Evolutionary conservation across 2,329 filamentous ascomycete species (phyloP), one percentile per base, ranked within the genome.

Genomic region (Aspergillus fructus): DNA sequence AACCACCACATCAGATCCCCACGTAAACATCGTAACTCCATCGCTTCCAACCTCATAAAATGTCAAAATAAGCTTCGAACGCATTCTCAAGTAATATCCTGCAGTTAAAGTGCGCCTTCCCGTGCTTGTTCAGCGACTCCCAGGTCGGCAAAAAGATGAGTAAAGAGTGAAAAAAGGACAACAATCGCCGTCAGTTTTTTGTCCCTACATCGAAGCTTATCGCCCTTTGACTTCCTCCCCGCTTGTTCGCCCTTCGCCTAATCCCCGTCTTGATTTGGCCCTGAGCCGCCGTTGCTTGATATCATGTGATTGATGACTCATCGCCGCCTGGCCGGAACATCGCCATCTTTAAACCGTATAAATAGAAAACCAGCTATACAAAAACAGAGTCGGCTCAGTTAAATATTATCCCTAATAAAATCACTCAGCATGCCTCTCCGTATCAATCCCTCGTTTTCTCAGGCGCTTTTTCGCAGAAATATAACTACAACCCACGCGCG

Each of bases 161-260:
- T 45, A 49, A 42, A 43, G 27, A 39, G 17, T 23, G 45, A 42
- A 39, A 49, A 47, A 40, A 53, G 17, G 42, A 53, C 37, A 40
- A 49, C 27, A 43, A 47, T 19, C 30, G 23, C n/a, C 13, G 13
- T 27, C 17, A 24, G 12, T 39, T 43, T 53, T 53, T 57, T 42
- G 17, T 49, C 58, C 61, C 60, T 42, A 8, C 55, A 58, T 65
- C 63, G 57, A 71, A 71, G 68, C 68, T 71, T 70, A 71, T 70
- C 65, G 64, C 49, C 64, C 50, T 68, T 71, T 66, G 63, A 62
- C 62, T 71, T 64, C 59, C 34, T 61, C 65, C 66, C 67, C 63
- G 64, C 63, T 54, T 62, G 58, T 65, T 64, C 56, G 23, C 58
- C 49, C 53, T 37, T 59, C 60, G 54, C 49, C 58, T 56, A 54